Base-by-base conservation (phyloP, 75 land plant species). In the Adiantum capillusveneris region DNA sequence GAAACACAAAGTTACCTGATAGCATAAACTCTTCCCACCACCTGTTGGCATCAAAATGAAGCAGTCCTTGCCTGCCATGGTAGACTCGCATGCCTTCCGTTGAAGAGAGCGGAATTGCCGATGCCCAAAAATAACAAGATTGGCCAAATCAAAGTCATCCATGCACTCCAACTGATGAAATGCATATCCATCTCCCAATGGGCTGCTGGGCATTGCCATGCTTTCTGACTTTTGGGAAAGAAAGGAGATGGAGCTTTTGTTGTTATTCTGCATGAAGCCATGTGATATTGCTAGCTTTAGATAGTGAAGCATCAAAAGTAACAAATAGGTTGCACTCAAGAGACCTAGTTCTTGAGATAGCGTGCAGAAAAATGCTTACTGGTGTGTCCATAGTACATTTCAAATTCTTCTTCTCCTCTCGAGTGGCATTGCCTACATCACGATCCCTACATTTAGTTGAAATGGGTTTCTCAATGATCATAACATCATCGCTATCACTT, bases 1-100 rank as follows among this genome's bases (percentile, higher is more conserved):
- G n/a, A 34, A 34, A 9, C 37, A 34, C 37, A 34, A 9, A 34
- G 9, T 9, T 57, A 88, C 93, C 89, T 88, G 93, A 54, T 88
- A 88, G 55, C 93, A 88, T 20, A 88, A 53, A 56, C 93, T 88
- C 75, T 88, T 88, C 22, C 93, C 93, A 43, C 93, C 93, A 31
- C 93, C 93, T 22, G 93, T 88, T 29, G 93, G 93, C 89, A 88
- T 81, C 27, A 88, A 84, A 54, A 88, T 39, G 72, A 88, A 85
- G 59, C 84, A 81, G 64, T 88, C 93, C 46, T 49, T 71, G 59
- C 83, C 75, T 44, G 62, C 65, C 24, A 79, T 59, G 34, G 77
- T 72, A 55, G 83, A 77, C 68, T 85, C 75, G 63, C 93, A 88
- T 36, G 82, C 85, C 60, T 65, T 67, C 44, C 81, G 76, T 51